Percentiles rank a stretch among this genome's conserved stretches.
phyloP scores from a whole-genome alignment of 202 grass and related monocot genomes.

The Elaeis oleifera region DNA sequence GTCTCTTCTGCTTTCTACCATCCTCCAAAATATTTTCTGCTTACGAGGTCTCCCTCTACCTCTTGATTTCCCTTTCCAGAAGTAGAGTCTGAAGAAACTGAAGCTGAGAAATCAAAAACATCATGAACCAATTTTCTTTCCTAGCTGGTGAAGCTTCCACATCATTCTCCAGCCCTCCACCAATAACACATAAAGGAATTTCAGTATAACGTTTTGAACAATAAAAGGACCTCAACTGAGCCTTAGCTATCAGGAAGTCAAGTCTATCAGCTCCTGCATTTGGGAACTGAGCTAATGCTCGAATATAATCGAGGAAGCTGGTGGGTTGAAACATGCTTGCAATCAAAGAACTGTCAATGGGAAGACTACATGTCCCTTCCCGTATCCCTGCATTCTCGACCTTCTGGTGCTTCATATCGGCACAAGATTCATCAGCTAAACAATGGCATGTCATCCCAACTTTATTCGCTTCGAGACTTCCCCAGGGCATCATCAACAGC shows the following conservation, averaged over 20 bases:
- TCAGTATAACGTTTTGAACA: conserved; percentile 49
- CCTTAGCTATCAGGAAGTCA: conserved; percentile 40
- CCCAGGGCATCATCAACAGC: conserved; percentile 49
- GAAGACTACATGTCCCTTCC: conserved; percentile 2
- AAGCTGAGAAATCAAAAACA: background rate
- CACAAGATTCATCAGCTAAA: conserved; percentile 3
- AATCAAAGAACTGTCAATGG: conserved; percentile 18
- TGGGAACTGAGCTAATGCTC: conserved; percentile 39
- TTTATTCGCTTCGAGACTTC: conserved; percentile 64
- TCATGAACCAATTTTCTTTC: conserved; percentile 26
- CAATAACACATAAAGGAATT: conserved; percentile 38
- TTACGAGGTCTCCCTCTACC: background rate
- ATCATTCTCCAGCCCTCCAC: conserved; percentile 31
- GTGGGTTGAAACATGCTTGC: conserved; percentile 30
- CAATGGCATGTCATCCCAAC: conserved; percentile 29
- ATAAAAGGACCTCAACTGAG: conserved; percentile 60
- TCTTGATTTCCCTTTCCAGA: background rate
- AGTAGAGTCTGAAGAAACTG: conserved; percentile 17
- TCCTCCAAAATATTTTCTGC: background rate
- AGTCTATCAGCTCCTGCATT: conserved; percentile 41
- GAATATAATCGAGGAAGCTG: conserved; percentile 40
- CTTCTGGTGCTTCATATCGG: background rate
- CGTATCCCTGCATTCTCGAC: conserved; percentile 29
- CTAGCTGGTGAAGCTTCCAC: conserved; percentile 8
- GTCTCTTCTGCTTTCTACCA: conserved; percentile 8